A percentile compares a stretch with the other conserved stretches of the same genome.
These are phyloP conservation scores for Maudiozyma humilis DNA, from an alignment of 1,139 yeast species.

Conservation along the genomic window DNA sequence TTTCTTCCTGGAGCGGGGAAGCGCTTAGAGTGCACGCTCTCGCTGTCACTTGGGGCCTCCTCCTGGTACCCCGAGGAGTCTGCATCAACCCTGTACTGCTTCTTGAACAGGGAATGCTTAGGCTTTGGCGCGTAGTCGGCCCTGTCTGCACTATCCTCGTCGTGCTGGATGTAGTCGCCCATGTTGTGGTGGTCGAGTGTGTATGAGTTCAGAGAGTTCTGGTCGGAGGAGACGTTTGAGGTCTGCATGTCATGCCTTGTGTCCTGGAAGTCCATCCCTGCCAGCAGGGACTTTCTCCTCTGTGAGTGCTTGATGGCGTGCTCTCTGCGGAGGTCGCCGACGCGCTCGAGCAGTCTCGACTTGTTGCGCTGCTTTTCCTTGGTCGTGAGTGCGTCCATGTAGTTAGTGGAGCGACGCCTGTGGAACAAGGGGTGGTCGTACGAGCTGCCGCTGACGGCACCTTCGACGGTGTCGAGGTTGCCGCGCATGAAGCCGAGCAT, in stretches of 20 bases:
- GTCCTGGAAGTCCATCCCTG: constrained; percentile 15
- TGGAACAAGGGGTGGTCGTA: constrained; percentile 3
- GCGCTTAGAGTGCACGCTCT: background rate
- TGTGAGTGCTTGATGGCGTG: background rate
- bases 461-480: constrained; percentile 9
- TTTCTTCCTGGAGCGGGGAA: constrained; percentile 14
- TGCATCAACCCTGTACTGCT: constrained; percentile 6
- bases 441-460: background rate
- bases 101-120: constrained; percentile 2
- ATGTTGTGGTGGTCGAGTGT: constrained; percentile 8
- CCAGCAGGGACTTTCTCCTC: constrained; percentile 5
- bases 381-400: constrained; percentile 16
- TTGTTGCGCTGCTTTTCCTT: constrained; percentile 7
- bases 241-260: constrained; percentile 16
- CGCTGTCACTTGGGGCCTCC: background rate
- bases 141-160: background rate
- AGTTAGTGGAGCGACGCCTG: constrained; percentile 23
- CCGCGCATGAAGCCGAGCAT: background rate
- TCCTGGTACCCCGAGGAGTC: background rate
- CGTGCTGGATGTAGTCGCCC: constrained; percentile 13
- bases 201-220: background rate
- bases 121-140: background rate
- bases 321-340: background rate
- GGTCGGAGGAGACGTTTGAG: constrained; percentile 4
- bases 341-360: background rate